Conservation (phyloP, 768 basidiomycete species). For the Fomitopsis pulvina region DNA sequence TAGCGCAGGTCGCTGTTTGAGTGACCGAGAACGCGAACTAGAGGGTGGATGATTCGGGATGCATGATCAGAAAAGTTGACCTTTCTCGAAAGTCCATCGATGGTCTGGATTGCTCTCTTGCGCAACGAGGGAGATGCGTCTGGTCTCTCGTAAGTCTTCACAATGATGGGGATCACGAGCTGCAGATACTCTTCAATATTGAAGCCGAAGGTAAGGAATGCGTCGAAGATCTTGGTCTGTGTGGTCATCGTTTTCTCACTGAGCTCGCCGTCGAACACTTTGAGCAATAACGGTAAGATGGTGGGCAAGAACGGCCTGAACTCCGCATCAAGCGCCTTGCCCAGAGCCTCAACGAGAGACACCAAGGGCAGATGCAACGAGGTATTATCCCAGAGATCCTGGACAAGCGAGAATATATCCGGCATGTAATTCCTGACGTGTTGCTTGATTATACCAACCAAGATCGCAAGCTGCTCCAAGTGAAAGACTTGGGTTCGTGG, state of each 20-base stretch:
- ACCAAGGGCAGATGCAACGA: constrained; percentile 88
- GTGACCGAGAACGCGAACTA: constrained; percentile 77
- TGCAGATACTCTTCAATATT: constrained; percentile 98
- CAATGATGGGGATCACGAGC: constrained; percentile 91
- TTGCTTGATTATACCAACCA: constrained; percentile 94
- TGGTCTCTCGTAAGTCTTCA: constrained; percentile 80
- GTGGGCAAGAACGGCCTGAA: constrained; percentile 94
- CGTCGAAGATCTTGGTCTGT: constrained; percentile 89
- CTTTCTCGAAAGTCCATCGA: constrained; percentile 82
- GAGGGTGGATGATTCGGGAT: constrained; percentile 92
- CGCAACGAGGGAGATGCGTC: constrained; percentile 71
- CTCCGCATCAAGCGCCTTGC: constrained; percentile 91
- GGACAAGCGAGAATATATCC: constrained; percentile 78
- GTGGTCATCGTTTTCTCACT: constrained; percentile 72
- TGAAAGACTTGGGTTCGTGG: constrained; percentile 88
- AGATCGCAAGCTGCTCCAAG: constrained; percentile 90
- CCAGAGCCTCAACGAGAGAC: constrained; percentile 85
- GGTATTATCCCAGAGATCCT: constrained; percentile 84
- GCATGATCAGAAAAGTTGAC: constrained; percentile 99
- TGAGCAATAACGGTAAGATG: constrained; percentile 82
- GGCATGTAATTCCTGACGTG: constrained; percentile 90
- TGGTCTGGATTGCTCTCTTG: constrained; percentile 85
- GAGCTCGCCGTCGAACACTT: constrained; percentile 85
- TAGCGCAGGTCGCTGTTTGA: constrained; percentile 73
- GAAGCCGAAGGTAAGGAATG: constrained; percentile 90